Conservation (phyloP, 345 rosid genomes). For the Gynandropsis gynandra region DNA sequence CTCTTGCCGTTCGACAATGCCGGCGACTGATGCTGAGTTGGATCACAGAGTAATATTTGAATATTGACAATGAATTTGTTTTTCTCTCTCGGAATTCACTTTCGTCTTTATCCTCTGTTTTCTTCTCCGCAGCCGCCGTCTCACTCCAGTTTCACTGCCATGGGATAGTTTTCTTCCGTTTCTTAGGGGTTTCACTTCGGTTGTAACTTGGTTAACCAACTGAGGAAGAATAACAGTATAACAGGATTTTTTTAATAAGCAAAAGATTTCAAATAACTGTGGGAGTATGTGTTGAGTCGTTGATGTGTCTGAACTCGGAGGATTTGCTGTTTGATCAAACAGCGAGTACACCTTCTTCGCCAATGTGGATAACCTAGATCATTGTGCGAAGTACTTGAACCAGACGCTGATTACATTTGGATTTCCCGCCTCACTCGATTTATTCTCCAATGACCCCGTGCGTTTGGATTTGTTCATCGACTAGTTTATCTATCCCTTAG, state of each 20-base stretch:
- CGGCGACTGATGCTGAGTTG: constrained; percentile 46
- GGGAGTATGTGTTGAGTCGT: no score
- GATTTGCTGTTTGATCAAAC: no score
- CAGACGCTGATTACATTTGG: constrained; percentile 94
- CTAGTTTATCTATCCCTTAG: neutral
- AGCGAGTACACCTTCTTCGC: constrained; percentile 84
- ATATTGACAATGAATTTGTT: neutral
- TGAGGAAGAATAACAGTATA: no score
- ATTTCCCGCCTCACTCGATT: constrained; percentile 92
- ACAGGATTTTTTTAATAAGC: no score
- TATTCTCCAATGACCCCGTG: constrained; percentile 88
- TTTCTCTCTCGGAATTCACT: constrained; percentile 2
- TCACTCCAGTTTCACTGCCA: constrained; percentile 35
- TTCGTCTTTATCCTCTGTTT: neutral
- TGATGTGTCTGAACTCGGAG: no score
- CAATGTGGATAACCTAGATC: constrained; percentile 76
- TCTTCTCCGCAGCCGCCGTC: constrained; percentile 36
- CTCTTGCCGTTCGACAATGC: constrained; percentile 32
- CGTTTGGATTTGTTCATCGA: constrained; percentile 10
- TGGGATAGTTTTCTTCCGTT: constrained; percentile 40
- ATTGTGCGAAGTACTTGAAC: constrained; percentile 85
- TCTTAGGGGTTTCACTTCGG: constrained; percentile 18
- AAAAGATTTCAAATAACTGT: no score
- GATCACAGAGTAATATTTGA: constrained; percentile 45
- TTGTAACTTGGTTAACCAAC: neutral